Evolutionary conservation across 306 rosid genomes (phyloP).

Genomic region (Astragalus glycyphyllos): DNA sequence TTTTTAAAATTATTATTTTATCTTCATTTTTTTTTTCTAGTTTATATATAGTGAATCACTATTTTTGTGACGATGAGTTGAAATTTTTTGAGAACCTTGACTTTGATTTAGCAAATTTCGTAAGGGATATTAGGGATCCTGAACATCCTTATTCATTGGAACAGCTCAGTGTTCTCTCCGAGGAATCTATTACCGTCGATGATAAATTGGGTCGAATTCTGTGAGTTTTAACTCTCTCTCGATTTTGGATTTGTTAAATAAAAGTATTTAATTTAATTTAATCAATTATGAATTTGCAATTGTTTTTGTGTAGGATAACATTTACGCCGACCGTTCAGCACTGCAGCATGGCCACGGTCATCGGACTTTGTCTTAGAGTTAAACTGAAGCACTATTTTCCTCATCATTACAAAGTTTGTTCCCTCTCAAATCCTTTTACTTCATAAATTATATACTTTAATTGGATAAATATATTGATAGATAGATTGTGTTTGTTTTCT

Average conservation of each 20-base stretch:
- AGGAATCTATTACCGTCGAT: conserved; percentile 93
- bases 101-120: conserved; percentile 72
- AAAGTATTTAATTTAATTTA: neutral
- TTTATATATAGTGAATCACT: neutral
- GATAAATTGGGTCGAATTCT: conserved; percentile 84
- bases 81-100: too few species aligned
- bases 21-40: neutral
- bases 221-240: conserved; percentile 46
- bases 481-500: neutral
- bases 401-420: conserved; percentile 86
- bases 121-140: conserved; percentile 99
- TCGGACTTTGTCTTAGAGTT: conserved; percentile 92
- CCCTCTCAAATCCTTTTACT: neutral
- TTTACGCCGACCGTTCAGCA: conserved; percentile 96
- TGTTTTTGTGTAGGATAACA: conserved; percentile 67
- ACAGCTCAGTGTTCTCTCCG: conserved; percentile 94
- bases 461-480: neutral
- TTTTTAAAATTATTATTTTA: neutral
- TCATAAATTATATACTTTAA: neutral
- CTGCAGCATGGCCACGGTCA: conserved; percentile 97
- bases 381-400: conserved; percentile 84
- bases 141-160: conserved; percentile 98
- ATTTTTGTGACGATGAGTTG: neutral
- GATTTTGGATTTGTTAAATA: neutral
- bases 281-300: neutral